These are phyloP conservation scores for Moesziomyces sp. DNA, from an alignment of 1,284 basidiomycete species.

Conservation along the genomic window DNA sequence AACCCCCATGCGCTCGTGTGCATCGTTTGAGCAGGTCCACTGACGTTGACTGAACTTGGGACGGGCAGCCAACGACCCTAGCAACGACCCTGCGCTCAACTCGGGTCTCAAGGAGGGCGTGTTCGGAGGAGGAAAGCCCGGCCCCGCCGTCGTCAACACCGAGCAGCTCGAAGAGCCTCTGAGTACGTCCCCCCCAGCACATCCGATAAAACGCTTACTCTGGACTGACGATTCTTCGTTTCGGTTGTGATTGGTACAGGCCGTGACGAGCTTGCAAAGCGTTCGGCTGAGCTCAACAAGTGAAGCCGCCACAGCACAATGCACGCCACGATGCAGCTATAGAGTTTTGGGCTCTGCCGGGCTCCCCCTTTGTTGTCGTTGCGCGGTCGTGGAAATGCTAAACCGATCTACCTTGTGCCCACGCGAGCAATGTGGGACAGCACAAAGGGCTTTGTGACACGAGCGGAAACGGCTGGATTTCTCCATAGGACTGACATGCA, in stretches of 20 bases:
- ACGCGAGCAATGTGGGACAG: no score
- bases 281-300: conserved; percentile 59
- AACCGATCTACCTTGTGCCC: no score
- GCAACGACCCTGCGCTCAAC: conserved; percentile 47
- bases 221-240: no score
- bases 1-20: no score
- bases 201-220: no score
- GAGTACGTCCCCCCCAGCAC: conserved; percentile 6
- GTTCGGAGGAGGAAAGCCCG: conserved; percentile 41
- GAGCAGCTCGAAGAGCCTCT: conserved; percentile 40
- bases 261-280: conserved; percentile 52
- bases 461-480: no score
- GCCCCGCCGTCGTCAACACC: conserved; percentile 38
- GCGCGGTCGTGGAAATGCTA: no score
- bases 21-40: neutral
- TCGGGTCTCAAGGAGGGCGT: conserved; percentile 27
- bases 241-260: conserved; percentile 2
- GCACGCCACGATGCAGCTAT: neutral
- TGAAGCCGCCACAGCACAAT: neutral
- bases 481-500: no score
- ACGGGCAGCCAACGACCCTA: conserved; percentile 48
- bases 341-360: neutral
- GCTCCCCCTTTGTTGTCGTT: conserved; percentile 4
- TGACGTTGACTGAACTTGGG: neutral
- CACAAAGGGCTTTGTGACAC: no score